phyloP scores from a whole-genome alignment of 768 basidiomycete genomes.

The Agaricus blazei region DNA sequence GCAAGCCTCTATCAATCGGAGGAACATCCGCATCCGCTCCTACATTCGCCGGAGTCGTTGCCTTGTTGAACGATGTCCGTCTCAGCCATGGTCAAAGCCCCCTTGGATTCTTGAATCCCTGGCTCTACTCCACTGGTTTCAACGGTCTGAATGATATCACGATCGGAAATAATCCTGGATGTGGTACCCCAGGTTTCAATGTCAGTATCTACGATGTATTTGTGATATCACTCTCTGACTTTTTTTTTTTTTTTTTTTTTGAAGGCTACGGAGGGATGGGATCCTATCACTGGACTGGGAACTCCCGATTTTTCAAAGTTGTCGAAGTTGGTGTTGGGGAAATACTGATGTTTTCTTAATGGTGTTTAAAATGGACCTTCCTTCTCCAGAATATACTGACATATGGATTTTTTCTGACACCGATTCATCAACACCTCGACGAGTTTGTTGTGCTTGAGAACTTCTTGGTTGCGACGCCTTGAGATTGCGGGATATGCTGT shows the following conservation, averaged over 20 bases:
- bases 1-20: conserved; percentile 31
- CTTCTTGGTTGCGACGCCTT: no score
- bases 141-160: conserved; percentile 55
- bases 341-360: background rate
- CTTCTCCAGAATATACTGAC: no score
- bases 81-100: conserved; percentile 33
- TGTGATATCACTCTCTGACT: background rate
- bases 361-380: no score
- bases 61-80: conserved; percentile 62
- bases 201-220: conserved; percentile 28
- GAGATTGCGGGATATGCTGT: no score
- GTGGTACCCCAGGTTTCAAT: conserved; percentile 64
- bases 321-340: conserved; percentile 24
- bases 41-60: conserved; percentile 57
- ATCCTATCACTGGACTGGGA: conserved; percentile 60
- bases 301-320: conserved; percentile 56
- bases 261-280: conserved; percentile 46
- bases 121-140: conserved; percentile 41
- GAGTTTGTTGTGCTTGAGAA: no score
- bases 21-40: conserved; percentile 69
- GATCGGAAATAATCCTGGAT: conserved; percentile 49
- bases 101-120: conserved; percentile 67
- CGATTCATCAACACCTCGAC: no score
- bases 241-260: no score
- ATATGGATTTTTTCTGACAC: no score